A percentile compares a stretch with the other conserved stretches of the same genome.
phyloP scores from a whole-genome alignment of 2,329 filamentous ascomycete genomes.

The Sporothrix mexicana region DNA sequence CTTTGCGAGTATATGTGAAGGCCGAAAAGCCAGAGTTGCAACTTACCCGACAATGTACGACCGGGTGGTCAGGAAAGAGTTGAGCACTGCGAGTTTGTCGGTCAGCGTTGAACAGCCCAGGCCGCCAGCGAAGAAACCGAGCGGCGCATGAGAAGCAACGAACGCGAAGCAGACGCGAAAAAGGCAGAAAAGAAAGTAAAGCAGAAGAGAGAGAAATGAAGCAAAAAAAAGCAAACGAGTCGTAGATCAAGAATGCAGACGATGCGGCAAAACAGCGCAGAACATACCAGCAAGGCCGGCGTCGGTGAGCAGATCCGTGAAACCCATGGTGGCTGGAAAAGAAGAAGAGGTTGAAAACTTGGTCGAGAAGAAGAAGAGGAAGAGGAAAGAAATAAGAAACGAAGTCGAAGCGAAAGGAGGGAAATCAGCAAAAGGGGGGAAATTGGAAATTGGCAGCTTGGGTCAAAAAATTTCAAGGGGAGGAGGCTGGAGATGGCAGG shows the following conservation, averaged over 20 bases:
- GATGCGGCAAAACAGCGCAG: constrained; percentile 29
- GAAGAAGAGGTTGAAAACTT: constrained; percentile 18
- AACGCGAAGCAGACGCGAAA: constrained; percentile 19
- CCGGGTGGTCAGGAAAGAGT: constrained; percentile 69
- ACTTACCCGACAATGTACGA: constrained; percentile 81
- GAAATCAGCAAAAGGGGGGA: neutral
- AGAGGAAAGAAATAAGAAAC: constrained; percentile 20
- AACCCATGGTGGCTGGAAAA: constrained; percentile 40
- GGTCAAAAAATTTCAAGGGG: constrained; percentile 26
- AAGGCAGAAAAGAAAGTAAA: constrained; percentile 19
- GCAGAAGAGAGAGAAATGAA: neutral
- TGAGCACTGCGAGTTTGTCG: constrained; percentile 55
- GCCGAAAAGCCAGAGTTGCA: constrained; percentile 2
- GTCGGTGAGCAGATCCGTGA: constrained; percentile 43
- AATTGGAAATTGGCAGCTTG: constrained; percentile 18
- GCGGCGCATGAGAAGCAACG: constrained; percentile 22
- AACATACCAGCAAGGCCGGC: constrained; percentile 42
- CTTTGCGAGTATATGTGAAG: neutral
- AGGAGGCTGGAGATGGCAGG: constrained; percentile 34
- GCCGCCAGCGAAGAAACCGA: constrained; percentile 26
- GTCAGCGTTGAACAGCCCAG: constrained; percentile 33
- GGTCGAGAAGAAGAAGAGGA: constrained; percentile 16
- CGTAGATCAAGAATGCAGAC: constrained; percentile 23
- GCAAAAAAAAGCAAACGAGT: constrained; percentile 8
- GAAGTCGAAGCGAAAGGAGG: constrained; percentile 6